Evolutionary conservation across 2,329 filamentous ascomycete genomes (phyloP).

Genomic region (Paraconiothyrium sp.): DNA sequence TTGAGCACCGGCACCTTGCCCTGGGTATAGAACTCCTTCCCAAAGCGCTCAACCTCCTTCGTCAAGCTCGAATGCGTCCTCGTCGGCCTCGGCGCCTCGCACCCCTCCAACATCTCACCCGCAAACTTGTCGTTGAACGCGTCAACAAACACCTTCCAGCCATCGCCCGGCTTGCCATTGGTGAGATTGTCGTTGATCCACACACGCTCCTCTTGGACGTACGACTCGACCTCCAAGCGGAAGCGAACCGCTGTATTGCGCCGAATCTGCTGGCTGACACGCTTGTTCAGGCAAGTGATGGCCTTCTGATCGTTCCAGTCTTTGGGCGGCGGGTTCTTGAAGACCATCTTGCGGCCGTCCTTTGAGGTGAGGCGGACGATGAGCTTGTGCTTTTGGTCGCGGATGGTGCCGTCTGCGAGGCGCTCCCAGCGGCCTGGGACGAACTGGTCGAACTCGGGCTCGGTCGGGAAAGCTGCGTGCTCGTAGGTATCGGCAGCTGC

Average conservation of each 20-base stretch:
- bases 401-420: slow-evolving; percentile 28
- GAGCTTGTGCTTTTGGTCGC: slow-evolving; percentile 41
- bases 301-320: slow-evolving; percentile 39
- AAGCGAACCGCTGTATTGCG: slow-evolving; percentile 39
- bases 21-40: slow-evolving; percentile 31
- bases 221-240: slow-evolving; percentile 33
- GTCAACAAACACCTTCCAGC: slow-evolving; percentile 36
- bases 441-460: slow-evolving; percentile 36
- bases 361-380: slow-evolving; percentile 37
- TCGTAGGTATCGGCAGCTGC: slow-evolving; percentile 26
- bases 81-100: slow-evolving; percentile 20
- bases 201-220: slow-evolving; percentile 31
- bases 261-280: slow-evolving; percentile 42
- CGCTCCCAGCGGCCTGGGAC: slow-evolving; percentile 41
- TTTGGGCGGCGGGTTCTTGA: slow-evolving; percentile 38
- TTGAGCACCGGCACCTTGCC: slow-evolving; percentile 31
- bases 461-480: slow-evolving; percentile 24
- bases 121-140: slow-evolving; percentile 37
- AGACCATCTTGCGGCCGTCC: slow-evolving; percentile 32
- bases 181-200: slow-evolving; percentile 37
- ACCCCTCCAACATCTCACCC: slow-evolving; percentile 24
- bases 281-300: slow-evolving; percentile 41
- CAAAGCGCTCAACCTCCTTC: slow-evolving; percentile 43
- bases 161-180: slow-evolving; percentile 30
- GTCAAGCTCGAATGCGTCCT: slow-evolving; percentile 35